These are phyloP conservation scores for Hymenoscyphus occultus DNA, from an alignment of 2,329 filamentous ascomycete species.

Conservation along the genomic window DNA sequence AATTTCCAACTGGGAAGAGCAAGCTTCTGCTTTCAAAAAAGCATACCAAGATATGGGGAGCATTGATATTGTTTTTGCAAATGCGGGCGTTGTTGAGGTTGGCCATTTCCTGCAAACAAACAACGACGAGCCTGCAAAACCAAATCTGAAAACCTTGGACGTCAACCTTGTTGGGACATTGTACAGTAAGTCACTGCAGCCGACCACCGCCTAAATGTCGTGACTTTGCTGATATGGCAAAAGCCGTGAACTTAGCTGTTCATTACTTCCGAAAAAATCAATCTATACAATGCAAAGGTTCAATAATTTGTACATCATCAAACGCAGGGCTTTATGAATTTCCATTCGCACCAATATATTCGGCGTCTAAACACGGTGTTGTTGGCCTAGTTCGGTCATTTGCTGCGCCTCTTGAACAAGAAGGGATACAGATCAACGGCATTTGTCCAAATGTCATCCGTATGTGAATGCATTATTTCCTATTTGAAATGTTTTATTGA, in stretches of 20 bases:
- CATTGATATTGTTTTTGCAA: constrained; percentile 34
- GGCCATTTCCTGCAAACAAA: constrained; percentile 20
- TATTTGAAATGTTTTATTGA: constrained; percentile 23
- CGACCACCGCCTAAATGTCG: not conserved
- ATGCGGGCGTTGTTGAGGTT: constrained; percentile 29
- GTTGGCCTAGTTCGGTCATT: constrained; percentile 50
- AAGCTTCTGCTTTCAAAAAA: constrained; percentile 26
- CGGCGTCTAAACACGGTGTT: constrained; percentile 46
- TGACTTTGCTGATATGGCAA: not conserved
- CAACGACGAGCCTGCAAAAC: constrained; percentile 19
- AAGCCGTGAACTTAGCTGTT: constrained; percentile 48
- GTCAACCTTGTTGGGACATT: constrained; percentile 28
- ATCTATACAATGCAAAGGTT: constrained; percentile 25
- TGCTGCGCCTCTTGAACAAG: constrained; percentile 39
- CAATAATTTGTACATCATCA: constrained; percentile 52
- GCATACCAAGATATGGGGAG: constrained; percentile 27
- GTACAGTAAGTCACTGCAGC: constrained; percentile 21
- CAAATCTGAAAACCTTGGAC: constrained; percentile 27
- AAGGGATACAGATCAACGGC: constrained; percentile 50
- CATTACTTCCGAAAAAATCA: constrained; percentile 50
- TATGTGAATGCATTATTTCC: constrained; percentile 31
- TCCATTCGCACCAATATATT: constrained; percentile 49
- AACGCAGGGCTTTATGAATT: constrained; percentile 53
- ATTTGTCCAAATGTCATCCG: constrained; percentile 50
- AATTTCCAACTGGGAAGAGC: constrained; percentile 29